Base-by-base conservation (phyloP, 371 early-diverging fungal genomes). In the Syncephalis plumigaleata region DNA sequence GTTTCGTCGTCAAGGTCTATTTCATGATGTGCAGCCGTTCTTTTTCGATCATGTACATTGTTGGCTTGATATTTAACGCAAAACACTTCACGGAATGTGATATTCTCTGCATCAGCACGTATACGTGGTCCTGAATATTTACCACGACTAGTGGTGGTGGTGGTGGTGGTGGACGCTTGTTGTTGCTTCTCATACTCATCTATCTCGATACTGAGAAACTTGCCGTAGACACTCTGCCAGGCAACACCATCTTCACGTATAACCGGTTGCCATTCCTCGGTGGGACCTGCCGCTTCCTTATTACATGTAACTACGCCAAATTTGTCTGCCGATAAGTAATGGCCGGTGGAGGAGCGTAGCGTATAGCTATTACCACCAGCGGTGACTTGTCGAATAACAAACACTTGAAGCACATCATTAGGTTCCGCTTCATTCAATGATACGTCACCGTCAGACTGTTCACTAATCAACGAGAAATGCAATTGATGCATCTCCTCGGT, bases 251-350 rank as follows among this genome's bases (percentile, higher is more conserved):
- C 82, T 2, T 81, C 81, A n/a, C 63, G 56, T 8, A 84, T 52
- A 3, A 76, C 58, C 5, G 71, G 70, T 17, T 70, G 68, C 86
- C 86, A 87, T 55, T 83, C 86, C 54, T 90, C 88, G 38, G 71
- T 63, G 9, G 77, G 78, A 1, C 87, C 84, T 26, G 83, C 79
- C 0, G 88, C 91, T 52, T 85, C 86, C 24, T 66, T 56, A 11
- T 75, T 66, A 18, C 74, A 73, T 2, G 72, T 49, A 0, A 86
- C 84, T 4, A 81, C 70, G 2, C 88, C 91, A 61, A 86, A 74
- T 49, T 86, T 84, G 68, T 90, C 91, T 9, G 74, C 67, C 31
- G 80, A 67, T 7, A 87, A 56, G 57, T 85, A 87, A 49, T 71
- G 71, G 16, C 75, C 75, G 43, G 68, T 61, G 9, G 68, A 71